Evolutionary conservation across 2,329 filamentous ascomycete species (phyloP), one percentile per base, ranked within the genome.

Genomic region (Alternaria hordeiaustralica): DNA sequence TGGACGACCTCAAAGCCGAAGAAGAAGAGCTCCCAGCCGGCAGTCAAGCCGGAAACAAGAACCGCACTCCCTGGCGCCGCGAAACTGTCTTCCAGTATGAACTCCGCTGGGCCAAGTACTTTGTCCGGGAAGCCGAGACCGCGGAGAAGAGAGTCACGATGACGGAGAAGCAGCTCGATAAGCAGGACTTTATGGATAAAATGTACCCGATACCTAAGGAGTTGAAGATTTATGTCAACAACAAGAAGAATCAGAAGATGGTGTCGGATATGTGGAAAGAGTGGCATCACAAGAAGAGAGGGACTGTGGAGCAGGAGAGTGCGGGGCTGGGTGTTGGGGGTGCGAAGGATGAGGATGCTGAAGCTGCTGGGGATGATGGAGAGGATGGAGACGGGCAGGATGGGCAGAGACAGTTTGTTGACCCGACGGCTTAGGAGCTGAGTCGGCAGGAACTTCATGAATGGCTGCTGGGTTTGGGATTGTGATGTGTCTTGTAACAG

Each of bases 21-120:
- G 53, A 60, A 6, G 20, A 47, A 6, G 11, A 50, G 5, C 61
- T n/a, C 8, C 66, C 65, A 2, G 18, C 47, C 33, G 45, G 25
- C 9, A 56, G 18, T 10, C 36, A 59, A 10, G 54, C 23, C 9
- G n/a, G 33, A 4, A 60, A 25, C n/a, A 65, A 60, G n/a, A 18
- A 44, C 13, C 68, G 69, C 20, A 63, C 23, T 15, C 73, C 71
- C 2, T 75, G 72, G 71, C 69, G 72, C 8, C 65, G 70, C 26
- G 64, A 71, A 23, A 25, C 43, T 1, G 71, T 76, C 26, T 73
- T 74, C 49, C 25, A 47, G 25, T 74, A 64, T 20, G 71, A 75
- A 51, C 18, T 72, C 1, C 53, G 59, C n/a, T 76, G 74, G 75
- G 66, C 68, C 11, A 56, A 58, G 13, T 76, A 75, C 60, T 75